Conservation (phyloP, 1,284 basidiomycete species). For the Puccinia polysora region DNA sequence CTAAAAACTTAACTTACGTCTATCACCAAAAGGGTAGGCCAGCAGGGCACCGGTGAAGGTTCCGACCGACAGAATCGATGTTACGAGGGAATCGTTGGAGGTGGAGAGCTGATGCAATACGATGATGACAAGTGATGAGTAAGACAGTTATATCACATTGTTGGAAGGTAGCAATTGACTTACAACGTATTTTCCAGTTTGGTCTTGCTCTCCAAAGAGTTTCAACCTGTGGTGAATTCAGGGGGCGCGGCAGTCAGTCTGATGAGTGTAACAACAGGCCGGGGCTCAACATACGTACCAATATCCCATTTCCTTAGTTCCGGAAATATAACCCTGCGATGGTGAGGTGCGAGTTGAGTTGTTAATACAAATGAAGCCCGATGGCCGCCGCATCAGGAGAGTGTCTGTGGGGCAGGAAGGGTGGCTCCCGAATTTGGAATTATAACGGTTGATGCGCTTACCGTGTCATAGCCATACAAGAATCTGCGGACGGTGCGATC, state of each 20-base stretch:
- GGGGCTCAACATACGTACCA: slow-evolving; percentile 7
- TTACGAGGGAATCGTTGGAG: slow-evolving; percentile 38
- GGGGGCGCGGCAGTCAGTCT: not conserved
- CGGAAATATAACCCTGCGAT: slow-evolving; percentile 40
- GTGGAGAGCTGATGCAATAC: slow-evolving; percentile 12
- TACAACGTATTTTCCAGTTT: slow-evolving; percentile 9
- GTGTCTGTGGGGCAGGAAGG: not conserved
- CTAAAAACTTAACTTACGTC: slow-evolving; percentile 15
- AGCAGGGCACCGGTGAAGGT: slow-evolving; percentile 31
- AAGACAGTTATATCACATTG: not conserved
- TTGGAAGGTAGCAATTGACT: not conserved
- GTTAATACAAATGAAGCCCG: not conserved
- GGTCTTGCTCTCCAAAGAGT: slow-evolving; percentile 19
- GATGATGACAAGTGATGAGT: not conserved
- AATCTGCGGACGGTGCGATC: not conserved
- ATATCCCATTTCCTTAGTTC: slow-evolving; percentile 41
- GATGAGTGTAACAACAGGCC: not conserved
- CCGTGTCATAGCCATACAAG: slow-evolving; percentile 43
- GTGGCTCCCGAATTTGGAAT: not conserved
- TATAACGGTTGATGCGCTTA: not conserved
- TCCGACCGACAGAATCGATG: slow-evolving; percentile 35
- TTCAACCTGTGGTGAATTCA: not conserved
- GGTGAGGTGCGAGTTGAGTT: too few relatives aligned
- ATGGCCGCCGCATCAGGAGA: not conserved
- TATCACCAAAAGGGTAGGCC: slow-evolving; percentile 40